Evolutionary conservation across 176 grass and related monocot genomes (phyloP).

Genomic region (Elaeis guineensis): DNA sequence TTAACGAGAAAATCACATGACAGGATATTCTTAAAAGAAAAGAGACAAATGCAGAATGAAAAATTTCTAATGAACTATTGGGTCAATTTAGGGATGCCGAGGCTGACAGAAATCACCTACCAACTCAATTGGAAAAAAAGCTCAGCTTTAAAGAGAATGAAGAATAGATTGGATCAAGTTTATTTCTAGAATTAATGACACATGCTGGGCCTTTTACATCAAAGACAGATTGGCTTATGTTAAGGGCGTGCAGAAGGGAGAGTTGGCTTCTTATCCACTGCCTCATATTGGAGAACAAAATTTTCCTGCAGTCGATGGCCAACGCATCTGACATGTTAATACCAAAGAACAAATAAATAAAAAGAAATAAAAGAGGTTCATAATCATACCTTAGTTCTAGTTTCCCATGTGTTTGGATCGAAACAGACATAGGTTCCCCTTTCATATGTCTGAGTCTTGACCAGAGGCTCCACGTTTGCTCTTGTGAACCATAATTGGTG

Average conservation of each 20-base stretch:
- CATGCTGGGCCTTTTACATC: background rate
- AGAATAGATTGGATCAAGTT: too few species aligned
- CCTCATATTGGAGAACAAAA: conserved; percentile 18
- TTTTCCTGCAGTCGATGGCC: conserved; percentile 18
- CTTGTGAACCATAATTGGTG: conserved; percentile 56
- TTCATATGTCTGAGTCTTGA: conserved; percentile 65
- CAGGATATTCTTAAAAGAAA: too few species aligned
- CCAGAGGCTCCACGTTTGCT: conserved; percentile 59
- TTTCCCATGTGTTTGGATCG: conserved; percentile 75
- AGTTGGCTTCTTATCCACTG: conserved; percentile 23
- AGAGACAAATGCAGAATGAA: too few species aligned
- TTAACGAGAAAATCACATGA: too few species aligned
- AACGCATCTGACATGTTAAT: background rate
- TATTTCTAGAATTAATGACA: too few species aligned
- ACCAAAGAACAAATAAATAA: background rate
- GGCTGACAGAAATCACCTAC: too few species aligned
- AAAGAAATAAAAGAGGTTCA: background rate
- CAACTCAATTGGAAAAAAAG: too few species aligned
- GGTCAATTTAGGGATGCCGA: too few species aligned
- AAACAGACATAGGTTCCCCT: conserved; percentile 78
- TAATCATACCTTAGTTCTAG: conserved; percentile 66
- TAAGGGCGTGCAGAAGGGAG: conserved; percentile 7
- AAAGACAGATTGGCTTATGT: background rate
- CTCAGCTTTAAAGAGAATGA: too few species aligned
- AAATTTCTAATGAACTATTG: too few species aligned